Evolutionary conservation across 2,329 filamentous ascomycete genomes (phyloP).

Genomic region (Epichloe baconii): DNA sequence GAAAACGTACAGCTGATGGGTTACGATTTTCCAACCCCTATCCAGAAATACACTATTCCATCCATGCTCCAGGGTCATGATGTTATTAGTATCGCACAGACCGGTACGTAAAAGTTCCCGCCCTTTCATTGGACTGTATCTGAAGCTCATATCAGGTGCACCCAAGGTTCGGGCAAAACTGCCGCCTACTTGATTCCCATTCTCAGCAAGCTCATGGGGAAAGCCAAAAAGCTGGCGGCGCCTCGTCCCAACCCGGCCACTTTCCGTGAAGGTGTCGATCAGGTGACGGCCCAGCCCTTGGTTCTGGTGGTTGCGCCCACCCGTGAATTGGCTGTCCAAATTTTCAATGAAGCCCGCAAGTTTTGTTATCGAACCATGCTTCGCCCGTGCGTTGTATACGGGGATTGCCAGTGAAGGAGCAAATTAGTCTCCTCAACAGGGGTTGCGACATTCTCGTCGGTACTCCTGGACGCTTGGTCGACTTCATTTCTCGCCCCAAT

Average conservation of each 20-base stretch:
- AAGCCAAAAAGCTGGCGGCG: slow-evolving; percentile 76
- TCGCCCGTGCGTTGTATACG: slow-evolving; percentile 80
- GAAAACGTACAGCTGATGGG: slow-evolving; percentile 62
- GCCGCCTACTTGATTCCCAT: slow-evolving; percentile 85
- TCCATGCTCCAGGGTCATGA: slow-evolving; percentile 66
- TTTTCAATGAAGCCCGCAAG: slow-evolving; percentile 86
- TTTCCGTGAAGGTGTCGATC: slow-evolving; percentile 34
- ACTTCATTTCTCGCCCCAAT: slow-evolving; percentile 64
- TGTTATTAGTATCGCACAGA: slow-evolving; percentile 82
- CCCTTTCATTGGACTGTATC: not conserved
- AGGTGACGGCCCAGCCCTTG: slow-evolving; percentile 68
- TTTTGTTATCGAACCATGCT: slow-evolving; percentile 93
- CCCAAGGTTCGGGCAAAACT: slow-evolving; percentile 83
- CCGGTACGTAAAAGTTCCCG: slow-evolving; percentile 46
- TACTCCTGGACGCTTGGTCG: slow-evolving; percentile 72
- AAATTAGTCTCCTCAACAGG: slow-evolving; percentile 59
- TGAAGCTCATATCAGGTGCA: not conserved
- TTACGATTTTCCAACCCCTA: slow-evolving; percentile 66
- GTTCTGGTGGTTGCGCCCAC: slow-evolving; percentile 78
- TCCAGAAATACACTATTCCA: slow-evolving; percentile 76
- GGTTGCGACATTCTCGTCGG: slow-evolving; percentile 86
- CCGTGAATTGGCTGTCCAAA: slow-evolving; percentile 83
- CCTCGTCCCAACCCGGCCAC: slow-evolving; percentile 53
- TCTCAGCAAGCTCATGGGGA: slow-evolving; percentile 85
- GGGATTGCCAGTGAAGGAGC: slow-evolving; percentile 62